phyloP scores from a whole-genome alignment of 495 filamentous ascomycete genomes.

The Aspergillus sclerotiicarbonarius region DNA sequence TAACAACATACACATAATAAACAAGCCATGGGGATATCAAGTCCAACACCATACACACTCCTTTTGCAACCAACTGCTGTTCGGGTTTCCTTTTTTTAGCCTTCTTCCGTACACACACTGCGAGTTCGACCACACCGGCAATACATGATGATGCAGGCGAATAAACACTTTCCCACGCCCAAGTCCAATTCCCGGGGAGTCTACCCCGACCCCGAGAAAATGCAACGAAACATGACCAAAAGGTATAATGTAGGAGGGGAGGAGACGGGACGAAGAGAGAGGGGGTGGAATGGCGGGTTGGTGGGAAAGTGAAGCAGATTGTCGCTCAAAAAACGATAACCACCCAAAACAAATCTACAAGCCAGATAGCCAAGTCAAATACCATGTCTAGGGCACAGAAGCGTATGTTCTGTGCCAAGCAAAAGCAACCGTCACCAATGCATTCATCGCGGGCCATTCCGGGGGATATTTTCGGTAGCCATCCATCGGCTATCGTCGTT shows the following conservation, averaged over 20 bases:
- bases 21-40: slow-evolving; percentile 17
- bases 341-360: slow-evolving; percentile 21
- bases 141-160: not conserved
- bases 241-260: slow-evolving; percentile 1
- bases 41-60: not conserved
- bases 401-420: not conserved
- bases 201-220: slow-evolving; percentile 16
- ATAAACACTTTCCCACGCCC: slow-evolving; percentile 13
- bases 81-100: slow-evolving; percentile 7
- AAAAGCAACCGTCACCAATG: not conserved
- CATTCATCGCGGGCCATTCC: not conserved
- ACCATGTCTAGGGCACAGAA: slow-evolving; percentile 15
- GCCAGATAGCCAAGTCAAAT: slow-evolving; percentile 10
- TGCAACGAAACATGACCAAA: slow-evolving; percentile 7
- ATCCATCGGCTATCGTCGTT: slow-evolving; percentile 34
- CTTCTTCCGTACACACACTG: slow-evolving; percentile 26
- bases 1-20: slow-evolving; percentile 1
- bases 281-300: not conserved
- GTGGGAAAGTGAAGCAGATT: not conserved
- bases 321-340: slow-evolving; percentile 16
- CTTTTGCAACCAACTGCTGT: slow-evolving; percentile 1
- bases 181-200: slow-evolving; percentile 14
- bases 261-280: slow-evolving; percentile 1
- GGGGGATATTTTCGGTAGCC: not conserved
- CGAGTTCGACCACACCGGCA: slow-evolving; percentile 1